These are phyloP conservation scores for Pisolithus orientalis DNA, from an alignment of 768 basidiomycete species.

Conservation along the genomic window DNA sequence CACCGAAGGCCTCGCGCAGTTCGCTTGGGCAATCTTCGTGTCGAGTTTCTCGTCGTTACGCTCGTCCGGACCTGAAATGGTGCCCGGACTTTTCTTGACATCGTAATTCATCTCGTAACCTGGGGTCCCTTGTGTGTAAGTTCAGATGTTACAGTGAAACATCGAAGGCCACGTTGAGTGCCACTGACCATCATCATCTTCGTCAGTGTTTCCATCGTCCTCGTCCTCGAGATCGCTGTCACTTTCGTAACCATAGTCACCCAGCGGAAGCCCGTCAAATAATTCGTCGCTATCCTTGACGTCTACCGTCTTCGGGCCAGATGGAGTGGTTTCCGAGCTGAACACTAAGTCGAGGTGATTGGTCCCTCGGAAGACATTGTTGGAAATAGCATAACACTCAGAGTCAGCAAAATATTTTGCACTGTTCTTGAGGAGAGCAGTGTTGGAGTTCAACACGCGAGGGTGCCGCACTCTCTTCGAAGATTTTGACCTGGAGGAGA, in stretches of 20 bases:
- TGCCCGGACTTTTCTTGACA: too few species aligned
- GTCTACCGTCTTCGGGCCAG: slow-evolving; percentile 9
- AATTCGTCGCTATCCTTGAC: slow-evolving; percentile 10
- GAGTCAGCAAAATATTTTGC: slow-evolving; percentile 24
- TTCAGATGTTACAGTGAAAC: too few species aligned
- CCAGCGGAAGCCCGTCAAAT: slow-evolving; percentile 2
- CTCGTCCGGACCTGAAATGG: too few species aligned
- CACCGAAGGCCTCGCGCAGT: too few species aligned
- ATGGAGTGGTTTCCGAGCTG: slow-evolving; percentile 6
- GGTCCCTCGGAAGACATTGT: background rate
- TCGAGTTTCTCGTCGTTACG: too few species aligned
- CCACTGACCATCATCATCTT: background rate
- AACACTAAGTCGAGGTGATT: slow-evolving; percentile 8
- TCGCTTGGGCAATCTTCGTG: too few species aligned
- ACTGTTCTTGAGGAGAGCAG: slow-evolving; percentile 17
- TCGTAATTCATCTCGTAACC: too few species aligned
- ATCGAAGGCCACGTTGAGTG: too few species aligned
- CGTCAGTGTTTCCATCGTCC: background rate
- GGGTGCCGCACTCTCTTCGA: slow-evolving; percentile 11
- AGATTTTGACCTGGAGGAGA: slow-evolving; percentile 12
- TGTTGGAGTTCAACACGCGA: slow-evolving; percentile 23
- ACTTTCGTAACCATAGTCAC: slow-evolving; percentile 26
- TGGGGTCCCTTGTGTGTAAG: too few species aligned
- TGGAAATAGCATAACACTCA: slow-evolving; percentile 4
- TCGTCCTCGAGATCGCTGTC: slow-evolving; percentile 32